Evolutionary conservation across 1,284 basidiomycete species (phyloP).

Genomic region (Peniophora sp.): DNA sequence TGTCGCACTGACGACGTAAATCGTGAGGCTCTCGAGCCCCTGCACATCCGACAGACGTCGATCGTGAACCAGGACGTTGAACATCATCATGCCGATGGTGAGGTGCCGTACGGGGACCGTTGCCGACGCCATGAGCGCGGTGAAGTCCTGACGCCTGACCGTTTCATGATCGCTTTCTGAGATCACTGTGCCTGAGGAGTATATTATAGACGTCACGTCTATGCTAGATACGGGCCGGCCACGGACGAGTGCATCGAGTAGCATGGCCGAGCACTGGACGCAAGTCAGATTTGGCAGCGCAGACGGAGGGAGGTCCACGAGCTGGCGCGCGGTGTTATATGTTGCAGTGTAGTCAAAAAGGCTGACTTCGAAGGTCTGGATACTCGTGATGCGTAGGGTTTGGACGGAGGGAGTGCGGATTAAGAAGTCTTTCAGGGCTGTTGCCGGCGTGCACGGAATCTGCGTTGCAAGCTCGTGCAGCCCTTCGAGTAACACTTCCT

Average conservation of each 20-base stretch:
- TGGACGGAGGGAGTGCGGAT: not conserved
- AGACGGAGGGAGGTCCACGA: not conserved
- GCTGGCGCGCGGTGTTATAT: not conserved
- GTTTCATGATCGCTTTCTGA: too few relatives aligned
- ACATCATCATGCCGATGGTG: too few relatives aligned
- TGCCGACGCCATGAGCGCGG: too few relatives aligned
- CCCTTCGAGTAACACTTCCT: not conserved
- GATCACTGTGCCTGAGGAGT: too few relatives aligned
- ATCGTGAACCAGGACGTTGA: too few relatives aligned
- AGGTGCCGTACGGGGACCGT: too few relatives aligned
- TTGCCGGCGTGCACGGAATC: not conserved
- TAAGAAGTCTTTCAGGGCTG: not conserved
- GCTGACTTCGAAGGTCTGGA: too few relatives aligned
- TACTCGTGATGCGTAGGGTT: not conserved
- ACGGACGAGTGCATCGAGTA: not conserved
- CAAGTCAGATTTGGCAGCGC: not conserved
- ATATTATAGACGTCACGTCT: not conserved
- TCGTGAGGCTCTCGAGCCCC: too few relatives aligned
- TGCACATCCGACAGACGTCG: too few relatives aligned
- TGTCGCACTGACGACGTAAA: too few relatives aligned
- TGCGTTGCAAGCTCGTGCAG: not conserved
- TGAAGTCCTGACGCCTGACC: too few relatives aligned
- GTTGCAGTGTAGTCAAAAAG: not conserved
- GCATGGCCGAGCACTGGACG: not conserved
- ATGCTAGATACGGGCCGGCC: not conserved